A percentile compares a stretch with the other conserved stretches of the same genome.
phyloP scores from a whole-genome alignment of 352 stramenopile species.

The Pythium insidiosum region DNA sequence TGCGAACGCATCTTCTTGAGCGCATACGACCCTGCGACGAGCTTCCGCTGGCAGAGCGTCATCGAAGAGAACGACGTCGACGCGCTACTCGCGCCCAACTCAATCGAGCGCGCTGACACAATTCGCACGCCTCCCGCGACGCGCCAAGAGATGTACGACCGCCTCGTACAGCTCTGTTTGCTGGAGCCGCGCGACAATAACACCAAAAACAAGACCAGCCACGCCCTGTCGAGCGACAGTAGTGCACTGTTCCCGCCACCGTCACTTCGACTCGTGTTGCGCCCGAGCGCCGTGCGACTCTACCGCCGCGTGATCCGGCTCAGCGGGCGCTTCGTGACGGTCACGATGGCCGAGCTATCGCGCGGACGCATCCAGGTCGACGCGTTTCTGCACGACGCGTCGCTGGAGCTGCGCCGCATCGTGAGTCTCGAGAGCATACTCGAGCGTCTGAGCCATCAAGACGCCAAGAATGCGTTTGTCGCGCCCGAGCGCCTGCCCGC shows the following conservation, averaged over 20 bases:
- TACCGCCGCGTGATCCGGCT: constrained; percentile 42
- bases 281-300: constrained; percentile 35
- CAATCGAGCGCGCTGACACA: constrained; percentile 26
- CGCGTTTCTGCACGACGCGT: constrained; percentile 29
- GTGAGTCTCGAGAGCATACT: constrained; percentile 54
- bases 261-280: constrained; percentile 22
- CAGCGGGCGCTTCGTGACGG: constrained; percentile 29
- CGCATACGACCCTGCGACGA: constrained; percentile 49
- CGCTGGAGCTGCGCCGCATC: constrained; percentile 11
- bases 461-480: constrained; percentile 24
- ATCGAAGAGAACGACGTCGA: constrained; percentile 55
- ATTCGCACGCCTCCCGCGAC: constrained; percentile 32
- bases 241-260: too few relatives aligned
- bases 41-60: constrained; percentile 38
- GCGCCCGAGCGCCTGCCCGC: constrained; percentile 18
- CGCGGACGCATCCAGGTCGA: constrained; percentile 56
- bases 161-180: constrained; percentile 46
- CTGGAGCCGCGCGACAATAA: constrained; percentile 18
- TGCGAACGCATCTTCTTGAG: constrained; percentile 58
- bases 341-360: constrained; percentile 58
- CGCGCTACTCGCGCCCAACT: constrained; percentile 52
- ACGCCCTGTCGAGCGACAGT: neutral
- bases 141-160: constrained; percentile 49
- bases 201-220: neutral
- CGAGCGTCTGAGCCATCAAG: constrained; percentile 30